Evolutionary conservation across 2,329 filamentous ascomycete genomes (phyloP).

Genomic region (Pseudogymnoascus sp.): DNA sequence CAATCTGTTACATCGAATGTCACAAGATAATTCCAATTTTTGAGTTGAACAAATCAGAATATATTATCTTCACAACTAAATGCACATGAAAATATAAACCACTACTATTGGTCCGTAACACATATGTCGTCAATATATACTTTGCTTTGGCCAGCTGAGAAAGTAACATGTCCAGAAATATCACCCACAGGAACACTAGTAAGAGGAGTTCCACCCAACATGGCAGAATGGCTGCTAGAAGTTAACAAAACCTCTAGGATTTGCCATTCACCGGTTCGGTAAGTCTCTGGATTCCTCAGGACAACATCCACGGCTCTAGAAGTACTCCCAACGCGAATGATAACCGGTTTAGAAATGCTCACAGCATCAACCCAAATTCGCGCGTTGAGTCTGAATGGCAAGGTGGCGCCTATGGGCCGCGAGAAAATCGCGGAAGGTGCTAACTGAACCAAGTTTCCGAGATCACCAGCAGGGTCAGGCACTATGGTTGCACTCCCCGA

Average conservation of each 20-base stretch:
- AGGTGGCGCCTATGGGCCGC: not conserved
- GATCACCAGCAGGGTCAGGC: not conserved
- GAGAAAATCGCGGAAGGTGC: not conserved
- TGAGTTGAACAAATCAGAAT: not conserved
- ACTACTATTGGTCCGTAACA: not conserved
- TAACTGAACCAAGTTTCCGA: not conserved
- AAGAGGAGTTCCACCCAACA: not conserved
- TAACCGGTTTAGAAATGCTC: not conserved
- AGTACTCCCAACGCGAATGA: not conserved
- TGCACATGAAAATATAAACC: not conserved
- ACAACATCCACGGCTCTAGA: not conserved
- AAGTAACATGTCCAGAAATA: not conserved
- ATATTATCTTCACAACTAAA: not conserved
- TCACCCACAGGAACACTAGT: not conserved
- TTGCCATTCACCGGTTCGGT: not conserved
- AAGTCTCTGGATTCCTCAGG: not conserved
- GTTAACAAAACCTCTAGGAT: not conserved
- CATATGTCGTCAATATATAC: not conserved
- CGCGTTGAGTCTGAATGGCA: not conserved
- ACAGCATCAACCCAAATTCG: not conserved
- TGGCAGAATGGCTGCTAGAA: not conserved
- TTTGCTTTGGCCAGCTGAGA: not conserved
- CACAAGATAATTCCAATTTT: not conserved
- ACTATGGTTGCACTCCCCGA: not conserved
- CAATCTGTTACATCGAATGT: not conserved